phyloP scores from a whole-genome alignment of 2,329 filamentous ascomycete genomes.

The Emericellopsis atlantica region DNA sequence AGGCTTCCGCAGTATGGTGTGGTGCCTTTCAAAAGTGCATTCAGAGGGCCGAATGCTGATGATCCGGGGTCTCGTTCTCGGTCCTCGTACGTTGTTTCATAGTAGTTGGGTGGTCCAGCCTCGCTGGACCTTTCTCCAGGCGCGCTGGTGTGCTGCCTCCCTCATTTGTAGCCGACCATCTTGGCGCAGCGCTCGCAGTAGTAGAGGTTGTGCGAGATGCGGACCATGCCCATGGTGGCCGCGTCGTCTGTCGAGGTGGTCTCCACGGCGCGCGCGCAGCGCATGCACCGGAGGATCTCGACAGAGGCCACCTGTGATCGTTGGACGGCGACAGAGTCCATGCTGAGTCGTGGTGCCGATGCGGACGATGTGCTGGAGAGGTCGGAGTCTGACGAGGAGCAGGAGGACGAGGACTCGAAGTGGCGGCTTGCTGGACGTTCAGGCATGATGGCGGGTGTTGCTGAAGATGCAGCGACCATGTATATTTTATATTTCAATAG shows the following conservation, averaged over 20 bases:
- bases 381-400: slow-evolving; percentile 26
- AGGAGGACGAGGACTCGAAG: slow-evolving; percentile 7
- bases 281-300: slow-evolving; percentile 49
- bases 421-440: slow-evolving; percentile 4
- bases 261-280: slow-evolving; percentile 47
- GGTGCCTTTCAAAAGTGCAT: no score
- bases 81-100: no score
- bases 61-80: no score
- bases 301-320: slow-evolving; percentile 34
- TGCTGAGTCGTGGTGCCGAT: slow-evolving; percentile 25
- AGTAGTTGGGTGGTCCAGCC: no score
- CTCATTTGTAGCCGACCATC: slow-evolving; percentile 51
- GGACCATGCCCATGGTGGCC: slow-evolving; percentile 47
- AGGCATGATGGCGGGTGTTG: slow-evolving; percentile 1
- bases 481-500: no score
- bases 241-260: slow-evolving; percentile 48
- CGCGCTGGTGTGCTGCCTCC: background rate
- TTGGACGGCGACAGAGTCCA: slow-evolving; percentile 30
- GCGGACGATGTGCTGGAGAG: slow-evolving; percentile 21
- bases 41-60: no score
- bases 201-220: slow-evolving; percentile 52
- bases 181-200: slow-evolving; percentile 53
- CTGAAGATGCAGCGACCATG: background rate
- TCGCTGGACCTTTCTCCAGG: no score
- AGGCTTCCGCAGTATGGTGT: no score